Evolutionary conservation across 805 yeast species (phyloP).

Genomic region (Wickerhamomyces bovis): DNA sequence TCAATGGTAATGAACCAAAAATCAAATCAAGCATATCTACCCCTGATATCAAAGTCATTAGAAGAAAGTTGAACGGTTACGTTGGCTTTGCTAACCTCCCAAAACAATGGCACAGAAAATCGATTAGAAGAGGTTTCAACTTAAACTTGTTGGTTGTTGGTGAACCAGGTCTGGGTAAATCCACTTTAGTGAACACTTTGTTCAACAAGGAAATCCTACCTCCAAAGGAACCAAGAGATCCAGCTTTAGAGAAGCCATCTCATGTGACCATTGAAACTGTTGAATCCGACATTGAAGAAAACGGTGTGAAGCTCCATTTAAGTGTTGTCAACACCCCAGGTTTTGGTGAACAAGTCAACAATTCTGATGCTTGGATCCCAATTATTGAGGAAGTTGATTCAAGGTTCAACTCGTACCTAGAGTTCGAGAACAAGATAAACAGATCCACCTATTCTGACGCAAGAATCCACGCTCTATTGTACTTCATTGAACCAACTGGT

Average conservation of each 20-base stretch:
- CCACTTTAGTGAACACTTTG: slow-evolving; percentile 86
- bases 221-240: slow-evolving; percentile 31
- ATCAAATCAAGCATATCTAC: slow-evolving; percentile 20
- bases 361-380: slow-evolving; percentile 79
- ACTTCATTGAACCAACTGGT: slow-evolving; percentile 96
- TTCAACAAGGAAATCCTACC: slow-evolving; percentile 63
- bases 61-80: slow-evolving; percentile 81
- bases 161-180: slow-evolving; percentile 87
- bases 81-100: slow-evolving; percentile 98
- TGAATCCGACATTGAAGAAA: slow-evolving; percentile 79
- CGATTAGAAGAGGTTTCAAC: slow-evolving; percentile 82
- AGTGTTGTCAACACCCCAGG: slow-evolving; percentile 90
- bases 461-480: slow-evolving; percentile 88
- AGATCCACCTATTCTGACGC: slow-evolving; percentile 69
- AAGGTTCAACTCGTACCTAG: slow-evolving; percentile 84
- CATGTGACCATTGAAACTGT: slow-evolving; percentile 54
- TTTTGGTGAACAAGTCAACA: slow-evolving; percentile 86
- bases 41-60: slow-evolving; percentile 52
- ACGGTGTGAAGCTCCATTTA: slow-evolving; percentile 81
- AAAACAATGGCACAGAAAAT: slow-evolving; percentile 96
- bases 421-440: slow-evolving; percentile 78
- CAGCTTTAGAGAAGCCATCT: slow-evolving; percentile 37
- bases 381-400: slow-evolving; percentile 82
- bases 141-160: slow-evolving; percentile 89
- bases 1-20: slow-evolving; percentile 5